These are phyloP conservation scores for Fusarium metavorans DNA, from an alignment of 2,329 filamentous ascomycete genomes.

Conservation along the genomic window DNA sequence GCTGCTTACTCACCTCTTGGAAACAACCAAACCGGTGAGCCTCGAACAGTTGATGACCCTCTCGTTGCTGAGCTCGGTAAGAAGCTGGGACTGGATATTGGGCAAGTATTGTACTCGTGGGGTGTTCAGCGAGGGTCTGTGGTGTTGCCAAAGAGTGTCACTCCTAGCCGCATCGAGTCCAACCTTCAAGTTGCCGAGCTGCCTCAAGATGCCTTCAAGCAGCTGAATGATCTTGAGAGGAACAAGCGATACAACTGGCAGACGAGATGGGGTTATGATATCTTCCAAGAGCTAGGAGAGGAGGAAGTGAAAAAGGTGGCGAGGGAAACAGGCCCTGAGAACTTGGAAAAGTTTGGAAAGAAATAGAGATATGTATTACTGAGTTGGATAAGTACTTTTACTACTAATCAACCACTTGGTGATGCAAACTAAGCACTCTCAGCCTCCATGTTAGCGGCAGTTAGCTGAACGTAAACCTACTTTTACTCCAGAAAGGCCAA, in stretches of 20 bases:
- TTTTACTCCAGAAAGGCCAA: neutral
- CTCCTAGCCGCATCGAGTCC: constrained; percentile 72
- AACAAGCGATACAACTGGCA: constrained; percentile 59
- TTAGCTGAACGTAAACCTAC: neutral
- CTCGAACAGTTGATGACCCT: constrained; percentile 62
- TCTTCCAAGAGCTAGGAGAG: constrained; percentile 57
- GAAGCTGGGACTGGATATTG: constrained; percentile 46
- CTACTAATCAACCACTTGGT: neutral
- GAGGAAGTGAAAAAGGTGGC: constrained; percentile 45
- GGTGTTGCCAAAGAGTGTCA: constrained; percentile 76
- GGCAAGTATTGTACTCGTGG: constrained; percentile 65
- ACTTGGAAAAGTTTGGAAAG: constrained; percentile 7
- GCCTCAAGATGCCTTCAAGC: constrained; percentile 50
- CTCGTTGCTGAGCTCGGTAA: constrained; percentile 59
- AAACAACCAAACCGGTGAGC: constrained; percentile 60
- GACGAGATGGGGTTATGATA: constrained; percentile 56
- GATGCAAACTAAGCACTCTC: neutral
- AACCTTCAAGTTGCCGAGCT: constrained; percentile 63
- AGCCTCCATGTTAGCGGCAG: neutral
- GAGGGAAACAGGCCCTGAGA: constrained; percentile 11
- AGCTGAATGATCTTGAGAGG: constrained; percentile 54
- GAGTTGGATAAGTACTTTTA: neutral
- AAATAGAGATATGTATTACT: neutral
- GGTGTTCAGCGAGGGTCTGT: constrained; percentile 72
- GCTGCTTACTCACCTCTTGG: neutral